phyloP scores from a whole-genome alignment of 2,329 filamentous ascomycete species.

The Apiospora malaysiana region DNA sequence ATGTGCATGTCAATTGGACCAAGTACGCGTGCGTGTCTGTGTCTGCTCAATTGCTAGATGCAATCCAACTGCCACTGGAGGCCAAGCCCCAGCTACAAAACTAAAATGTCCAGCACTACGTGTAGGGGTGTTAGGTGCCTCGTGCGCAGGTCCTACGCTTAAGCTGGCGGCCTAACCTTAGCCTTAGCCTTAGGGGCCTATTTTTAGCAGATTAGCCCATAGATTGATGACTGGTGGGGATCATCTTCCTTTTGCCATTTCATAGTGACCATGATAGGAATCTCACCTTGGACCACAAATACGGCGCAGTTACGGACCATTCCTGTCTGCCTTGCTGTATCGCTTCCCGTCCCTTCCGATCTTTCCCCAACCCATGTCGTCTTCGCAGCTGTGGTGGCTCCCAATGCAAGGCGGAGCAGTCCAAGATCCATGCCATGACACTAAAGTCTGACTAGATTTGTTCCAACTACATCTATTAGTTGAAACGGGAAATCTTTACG shows the following conservation, averaged over 20 bases:
- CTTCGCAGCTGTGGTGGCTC: not conserved
- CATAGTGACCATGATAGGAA: not conserved
- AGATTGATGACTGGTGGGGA: not conserved
- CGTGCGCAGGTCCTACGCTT: too few species aligned
- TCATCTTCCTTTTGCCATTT: not conserved
- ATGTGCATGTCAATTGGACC: too few species aligned
- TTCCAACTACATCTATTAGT: not conserved
- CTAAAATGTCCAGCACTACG: not conserved
- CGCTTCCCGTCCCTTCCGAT: not conserved
- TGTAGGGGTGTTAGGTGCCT: too few species aligned
- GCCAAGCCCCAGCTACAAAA: too few species aligned
- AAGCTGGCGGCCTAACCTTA: too few species aligned
- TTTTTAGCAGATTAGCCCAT: not conserved
- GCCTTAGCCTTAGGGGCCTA: too few species aligned
- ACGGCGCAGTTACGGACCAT: not conserved
- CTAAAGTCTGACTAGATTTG: constrained; percentile 1
- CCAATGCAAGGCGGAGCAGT: not conserved
- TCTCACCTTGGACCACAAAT: not conserved
- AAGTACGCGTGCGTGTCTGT: too few species aligned
- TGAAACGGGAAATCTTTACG: not conserved
- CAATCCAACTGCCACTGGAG: too few species aligned
- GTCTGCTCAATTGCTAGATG: too few species aligned
- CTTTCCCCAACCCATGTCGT: not conserved
- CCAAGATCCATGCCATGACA: not conserved
- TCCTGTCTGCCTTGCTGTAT: not conserved